Evolutionary conservation across 2,329 filamentous ascomycete species (phyloP).

Genomic region (Phaeoacremonium minimum): DNA sequence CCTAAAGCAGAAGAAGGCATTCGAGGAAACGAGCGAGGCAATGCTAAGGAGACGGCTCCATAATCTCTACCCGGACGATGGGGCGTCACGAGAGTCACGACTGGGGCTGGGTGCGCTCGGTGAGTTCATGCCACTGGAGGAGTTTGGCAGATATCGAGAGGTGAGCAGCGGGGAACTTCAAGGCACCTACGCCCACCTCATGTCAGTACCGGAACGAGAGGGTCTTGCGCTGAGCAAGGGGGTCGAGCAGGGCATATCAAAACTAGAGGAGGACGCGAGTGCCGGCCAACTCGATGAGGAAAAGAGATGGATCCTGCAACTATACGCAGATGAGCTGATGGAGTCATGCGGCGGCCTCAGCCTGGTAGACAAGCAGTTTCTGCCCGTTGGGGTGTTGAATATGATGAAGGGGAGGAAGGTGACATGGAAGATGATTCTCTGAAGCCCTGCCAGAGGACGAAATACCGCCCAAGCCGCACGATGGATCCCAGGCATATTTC

Average conservation of each 20-base stretch:
- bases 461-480: no score
- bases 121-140: constrained; percentile 27
- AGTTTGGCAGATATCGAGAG: constrained; percentile 26
- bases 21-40: constrained; percentile 13
- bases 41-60: constrained; percentile 7
- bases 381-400: constrained; percentile 29
- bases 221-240: constrained; percentile 17
- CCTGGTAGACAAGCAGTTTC: constrained; percentile 31
- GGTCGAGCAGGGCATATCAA: constrained; percentile 13
- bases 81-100: not conserved
- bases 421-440: constrained; percentile 34
- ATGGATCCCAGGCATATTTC: no score
- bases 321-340: constrained; percentile 26
- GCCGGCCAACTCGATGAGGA: constrained; percentile 14
- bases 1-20: constrained; percentile 13
- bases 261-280: constrained; percentile 3
- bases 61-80: constrained; percentile 7
- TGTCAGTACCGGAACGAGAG: constrained; percentile 14
- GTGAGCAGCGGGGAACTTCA: constrained; percentile 10
- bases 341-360: constrained; percentile 26
- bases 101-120: constrained; percentile 9
- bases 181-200: constrained; percentile 17
- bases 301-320: constrained; percentile 27
- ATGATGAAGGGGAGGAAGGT: constrained; percentile 34
- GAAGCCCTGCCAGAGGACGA: no score